Base-by-base conservation (phyloP, 768 basidiomycete genomes). In the Suillus plorans region DNA sequence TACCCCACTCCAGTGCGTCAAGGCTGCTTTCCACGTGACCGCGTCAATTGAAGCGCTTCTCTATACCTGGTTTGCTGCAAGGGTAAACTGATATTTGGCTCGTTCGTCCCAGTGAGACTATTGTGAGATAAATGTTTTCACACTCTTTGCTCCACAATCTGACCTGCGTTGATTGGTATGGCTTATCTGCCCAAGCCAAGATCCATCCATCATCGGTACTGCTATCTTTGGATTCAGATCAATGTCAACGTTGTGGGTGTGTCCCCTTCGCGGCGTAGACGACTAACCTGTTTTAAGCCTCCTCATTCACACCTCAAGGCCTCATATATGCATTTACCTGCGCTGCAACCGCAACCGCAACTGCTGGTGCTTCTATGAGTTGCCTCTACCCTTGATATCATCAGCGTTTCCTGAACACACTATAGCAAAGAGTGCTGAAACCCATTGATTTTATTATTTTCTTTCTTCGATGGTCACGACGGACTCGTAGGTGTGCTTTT, bases 281-380 rank as follows among this genome's bases (percentile, higher is more conserved):
- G 20, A 20, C 60, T 61, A 36, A 57, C 31, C 59, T 63, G 60
- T 64, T 61, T 25, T 39, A 37, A 64, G 86, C 81, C 79, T 90
- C 36, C 89, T 88, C 0, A 89, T 90, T 59, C 82, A 84, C n/a
- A n/a, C n/a, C n/a, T n/a, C n/a, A n/a, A n/a, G n/a, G n/a, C 69
- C 82, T 92, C 42, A 87, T 90, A 25, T 89, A 91, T 73, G 80
- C 88, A 0, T 91, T 90, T 77, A 79, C 79, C 10, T 89, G 84
- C 67, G 87, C 88, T 39, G 89, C 89, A 13, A 87, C 84, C 66
- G 89, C 89, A 1, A 74, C 88, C 25, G 2, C 25, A 28, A 28
- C 25, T 28, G 25, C 25, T 28, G 25, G 25, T 4, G 85, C 86
- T 44, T 79, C 88, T 12, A 88, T 89, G 70, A 60, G 80, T 74